Conservation (phyloP, 2,329 filamentous ascomycete genomes). For the Cladosporium colombiae region DNA sequence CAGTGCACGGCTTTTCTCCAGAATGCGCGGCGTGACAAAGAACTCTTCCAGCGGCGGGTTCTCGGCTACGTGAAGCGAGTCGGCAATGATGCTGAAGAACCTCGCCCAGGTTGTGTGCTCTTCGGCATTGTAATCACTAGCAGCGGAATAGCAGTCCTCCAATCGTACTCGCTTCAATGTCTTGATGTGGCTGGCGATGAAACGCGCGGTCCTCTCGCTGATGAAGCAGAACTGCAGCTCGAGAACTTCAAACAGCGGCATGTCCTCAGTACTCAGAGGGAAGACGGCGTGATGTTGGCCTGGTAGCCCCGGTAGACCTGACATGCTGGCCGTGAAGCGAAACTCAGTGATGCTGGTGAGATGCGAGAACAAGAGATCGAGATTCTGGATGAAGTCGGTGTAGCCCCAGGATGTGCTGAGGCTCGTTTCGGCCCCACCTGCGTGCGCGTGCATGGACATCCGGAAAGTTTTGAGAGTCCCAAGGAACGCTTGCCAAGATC, state of each 20-base stretch:
- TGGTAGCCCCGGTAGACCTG: not conserved
- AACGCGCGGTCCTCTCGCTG: not conserved
- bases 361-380: not conserved
- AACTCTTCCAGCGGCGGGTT: not conserved
- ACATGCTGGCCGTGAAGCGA: not conserved
- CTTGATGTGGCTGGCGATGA: not conserved
- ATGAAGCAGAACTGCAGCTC: not conserved
- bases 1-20: not conserved
- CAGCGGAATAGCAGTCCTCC: not conserved
- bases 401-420: not conserved
- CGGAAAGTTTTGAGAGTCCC: not conserved
- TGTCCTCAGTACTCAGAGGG: not conserved
- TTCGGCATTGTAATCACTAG: not conserved
- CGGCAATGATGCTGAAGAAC: not conserved
- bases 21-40: not conserved
- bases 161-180: conserved; percentile 1
- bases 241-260: not conserved
- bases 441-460: not conserved
- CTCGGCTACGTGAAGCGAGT: not conserved
- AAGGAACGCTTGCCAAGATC: not conserved
- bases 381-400: not conserved
- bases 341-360: not conserved
- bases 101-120: not conserved
- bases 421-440: not conserved
- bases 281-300: not conserved